phyloP scores from a whole-genome alignment of 202 grass and related monocot species.

The Sporobolus alterniflorus region DNA sequence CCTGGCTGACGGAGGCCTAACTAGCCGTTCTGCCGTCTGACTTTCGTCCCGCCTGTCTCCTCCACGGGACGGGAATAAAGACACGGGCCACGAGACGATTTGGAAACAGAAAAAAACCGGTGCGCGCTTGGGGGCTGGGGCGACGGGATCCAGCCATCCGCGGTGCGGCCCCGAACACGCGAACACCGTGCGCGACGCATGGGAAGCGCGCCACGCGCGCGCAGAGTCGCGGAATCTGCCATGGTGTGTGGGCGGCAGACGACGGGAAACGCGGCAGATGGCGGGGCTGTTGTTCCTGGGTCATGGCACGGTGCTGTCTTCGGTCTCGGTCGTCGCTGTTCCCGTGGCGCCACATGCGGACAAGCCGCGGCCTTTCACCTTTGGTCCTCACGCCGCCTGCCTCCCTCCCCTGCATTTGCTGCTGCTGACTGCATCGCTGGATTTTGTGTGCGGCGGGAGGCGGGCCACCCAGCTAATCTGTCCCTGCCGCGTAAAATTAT shows the following conservation, averaged over 20 bases:
- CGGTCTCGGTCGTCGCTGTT: not conserved
- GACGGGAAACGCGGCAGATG: not conserved
- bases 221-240: not conserved
- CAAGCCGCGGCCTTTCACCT: not conserved
- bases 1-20: not conserved
- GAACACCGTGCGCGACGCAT: no score
- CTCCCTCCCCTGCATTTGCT: not conserved
- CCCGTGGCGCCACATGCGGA: constrained; percentile 45
- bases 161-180: constrained; percentile 22
- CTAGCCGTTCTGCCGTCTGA: constrained; percentile 28
- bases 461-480: not conserved
- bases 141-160: constrained; percentile 46
- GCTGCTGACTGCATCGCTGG: constrained; percentile 27
- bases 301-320: not conserved
- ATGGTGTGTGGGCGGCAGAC: constrained; percentile 19
- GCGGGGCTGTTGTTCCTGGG: not conserved
- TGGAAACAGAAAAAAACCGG: constrained; percentile 21
- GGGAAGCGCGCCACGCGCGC: not conserved
- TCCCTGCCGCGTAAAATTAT: not conserved
- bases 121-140: not conserved
- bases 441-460: not conserved
- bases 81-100: not conserved
- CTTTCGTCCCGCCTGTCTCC: not conserved
- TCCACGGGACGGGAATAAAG: not conserved
- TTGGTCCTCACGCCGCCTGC: constrained; percentile 28